Evolutionary conservation across 805 yeast genomes (phyloP).

Genomic region (Saccharomycopsis sp.): DNA sequence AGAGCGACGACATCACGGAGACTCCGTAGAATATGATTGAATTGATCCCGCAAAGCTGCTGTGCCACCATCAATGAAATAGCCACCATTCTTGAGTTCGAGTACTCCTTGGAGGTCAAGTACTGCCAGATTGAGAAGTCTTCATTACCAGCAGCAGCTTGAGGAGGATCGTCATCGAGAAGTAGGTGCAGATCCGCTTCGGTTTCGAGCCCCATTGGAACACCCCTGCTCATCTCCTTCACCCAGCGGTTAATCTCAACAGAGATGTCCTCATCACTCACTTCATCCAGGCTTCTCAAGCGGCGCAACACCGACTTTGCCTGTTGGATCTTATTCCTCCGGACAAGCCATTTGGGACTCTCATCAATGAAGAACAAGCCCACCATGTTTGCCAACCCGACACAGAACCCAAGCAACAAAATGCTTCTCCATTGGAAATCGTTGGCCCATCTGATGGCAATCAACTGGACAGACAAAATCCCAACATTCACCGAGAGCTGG

Average conservation of each 20-base stretch:
- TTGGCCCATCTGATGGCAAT: constrained; percentile 64
- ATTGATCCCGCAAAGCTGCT: constrained; percentile 90
- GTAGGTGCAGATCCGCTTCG: too few species aligned
- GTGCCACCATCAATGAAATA: constrained; percentile 67
- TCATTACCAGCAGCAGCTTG: not conserved
- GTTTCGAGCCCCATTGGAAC: too few species aligned
- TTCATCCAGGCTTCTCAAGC: constrained; percentile 26
- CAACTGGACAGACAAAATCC: constrained; percentile 73
- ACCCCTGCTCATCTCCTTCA: constrained; percentile 11
- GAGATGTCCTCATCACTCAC: constrained; percentile 25
- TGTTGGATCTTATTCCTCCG: constrained; percentile 36
- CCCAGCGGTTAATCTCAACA: constrained; percentile 24
- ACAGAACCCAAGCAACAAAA: constrained; percentile 52
- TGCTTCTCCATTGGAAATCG: constrained; percentile 59
- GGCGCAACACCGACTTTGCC: constrained; percentile 32
- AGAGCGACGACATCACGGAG: constrained; percentile 57
- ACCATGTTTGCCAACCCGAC: constrained; percentile 44
- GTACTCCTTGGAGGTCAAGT: constrained; percentile 12
- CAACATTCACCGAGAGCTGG: constrained; percentile 78
- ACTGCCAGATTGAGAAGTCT: constrained; percentile 4
- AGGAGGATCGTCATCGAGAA: not conserved
- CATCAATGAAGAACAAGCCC: constrained; percentile 41
- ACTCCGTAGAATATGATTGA: constrained; percentile 92
- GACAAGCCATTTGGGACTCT: constrained; percentile 80
- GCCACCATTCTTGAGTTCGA: constrained; percentile 41